phyloP scores from a whole-genome alignment of 331 rosid species.

The Pyracantha coccinea region DNA sequence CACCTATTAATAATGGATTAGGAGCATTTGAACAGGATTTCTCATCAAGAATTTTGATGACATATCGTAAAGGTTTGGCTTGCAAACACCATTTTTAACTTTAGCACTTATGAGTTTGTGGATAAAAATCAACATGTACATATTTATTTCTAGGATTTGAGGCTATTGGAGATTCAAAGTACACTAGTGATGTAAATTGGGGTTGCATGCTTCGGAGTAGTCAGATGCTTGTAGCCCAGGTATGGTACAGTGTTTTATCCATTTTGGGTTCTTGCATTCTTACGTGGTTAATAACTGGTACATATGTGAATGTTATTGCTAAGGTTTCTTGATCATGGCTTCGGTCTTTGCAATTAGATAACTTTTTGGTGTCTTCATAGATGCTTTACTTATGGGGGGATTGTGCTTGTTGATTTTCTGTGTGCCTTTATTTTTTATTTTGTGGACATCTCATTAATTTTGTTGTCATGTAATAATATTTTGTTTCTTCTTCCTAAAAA shows the following conservation, averaged over 20 bases:
- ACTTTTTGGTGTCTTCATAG: background rate
- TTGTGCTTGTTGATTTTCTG: too few relatives aligned
- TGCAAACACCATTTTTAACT: background rate
- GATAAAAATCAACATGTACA: conserved; percentile 3
- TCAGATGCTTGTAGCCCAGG: conserved; percentile 99
- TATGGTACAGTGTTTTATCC: conserved; percentile 11
- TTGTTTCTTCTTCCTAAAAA: too few relatives aligned
- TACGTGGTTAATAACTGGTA: background rate
- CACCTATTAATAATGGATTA: conserved; percentile 32
- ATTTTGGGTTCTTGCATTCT: conserved; percentile 8
- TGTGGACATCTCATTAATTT: too few relatives aligned
- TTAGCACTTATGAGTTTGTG: conserved; percentile 3
- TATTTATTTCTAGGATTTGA: conserved; percentile 51
- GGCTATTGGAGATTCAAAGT: conserved; percentile 70
- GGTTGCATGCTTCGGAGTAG: conserved; percentile 98
- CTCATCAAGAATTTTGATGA: conserved; percentile 68
- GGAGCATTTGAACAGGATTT: conserved; percentile 67
- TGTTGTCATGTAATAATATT: too few relatives aligned
- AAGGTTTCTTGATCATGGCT: background rate
- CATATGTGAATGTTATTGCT: background rate
- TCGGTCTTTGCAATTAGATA: background rate
- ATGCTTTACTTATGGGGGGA: too few relatives aligned
- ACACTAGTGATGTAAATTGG: conserved; percentile 90
- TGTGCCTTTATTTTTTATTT: too few relatives aligned
- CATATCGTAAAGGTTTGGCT: conserved; percentile 84